Conservation (phyloP, 371 early-diverging fungal genomes). For the Mucor piriformis region DNA sequence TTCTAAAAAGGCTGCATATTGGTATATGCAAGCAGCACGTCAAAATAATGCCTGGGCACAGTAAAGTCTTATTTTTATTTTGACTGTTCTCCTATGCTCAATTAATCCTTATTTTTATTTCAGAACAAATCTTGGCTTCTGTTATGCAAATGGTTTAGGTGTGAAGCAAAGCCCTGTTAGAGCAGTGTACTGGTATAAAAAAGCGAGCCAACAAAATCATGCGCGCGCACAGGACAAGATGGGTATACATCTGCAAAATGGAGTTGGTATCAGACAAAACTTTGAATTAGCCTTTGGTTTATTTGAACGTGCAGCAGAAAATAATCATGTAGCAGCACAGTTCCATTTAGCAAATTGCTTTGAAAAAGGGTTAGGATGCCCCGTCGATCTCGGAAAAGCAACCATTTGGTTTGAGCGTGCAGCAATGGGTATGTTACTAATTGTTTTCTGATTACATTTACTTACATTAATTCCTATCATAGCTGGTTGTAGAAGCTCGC, state of each 20-base stretch:
- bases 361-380: slow-evolving; percentile 72
- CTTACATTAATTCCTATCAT: slow-evolving; percentile 5
- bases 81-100: background rate
- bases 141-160: slow-evolving; percentile 77
- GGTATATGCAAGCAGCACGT: slow-evolving; percentile 68
- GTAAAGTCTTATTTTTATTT: slow-evolving; percentile 31
- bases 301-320: slow-evolving; percentile 68
- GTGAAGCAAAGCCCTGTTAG: slow-evolving; percentile 51
- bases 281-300: slow-evolving; percentile 57
- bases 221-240: slow-evolving; percentile 78
- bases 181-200: slow-evolving; percentile 71
- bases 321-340: slow-evolving; percentile 64
- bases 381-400: slow-evolving; percentile 60
- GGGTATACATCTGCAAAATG: slow-evolving; percentile 75
- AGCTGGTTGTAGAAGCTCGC: slow-evolving; percentile 61
- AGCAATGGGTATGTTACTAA: slow-evolving; percentile 42
- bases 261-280: slow-evolving; percentile 67
- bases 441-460: background rate
- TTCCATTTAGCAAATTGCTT: slow-evolving; percentile 67
- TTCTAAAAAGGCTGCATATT: slow-evolving; percentile 60
- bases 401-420: slow-evolving; percentile 72
- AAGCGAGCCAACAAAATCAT: slow-evolving; percentile 54
- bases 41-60: slow-evolving; percentile 69
- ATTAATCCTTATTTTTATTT: background rate
- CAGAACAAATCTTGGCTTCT: slow-evolving; percentile 61